Base-by-base conservation (phyloP, 1,139 yeast genomes). In the Yamadazyma blattariae region DNA sequence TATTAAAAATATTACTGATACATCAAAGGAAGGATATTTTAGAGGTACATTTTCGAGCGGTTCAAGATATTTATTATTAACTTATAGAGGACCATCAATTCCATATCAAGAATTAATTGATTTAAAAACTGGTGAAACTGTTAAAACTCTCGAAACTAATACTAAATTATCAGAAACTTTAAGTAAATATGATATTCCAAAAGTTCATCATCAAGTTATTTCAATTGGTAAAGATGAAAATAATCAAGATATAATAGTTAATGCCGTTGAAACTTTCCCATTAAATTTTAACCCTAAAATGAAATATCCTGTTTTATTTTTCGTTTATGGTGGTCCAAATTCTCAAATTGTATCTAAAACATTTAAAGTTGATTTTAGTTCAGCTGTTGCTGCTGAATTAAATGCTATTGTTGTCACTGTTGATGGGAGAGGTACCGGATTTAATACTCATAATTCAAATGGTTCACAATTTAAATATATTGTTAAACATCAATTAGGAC, bases 341-440 rank as follows among this genome's bases (percentile, higher is more conserved):
- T 80, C 89, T 3, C 94, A 84, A 51, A 62, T 72, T 35, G 89
- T 83, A 5, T 59, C 67, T 21, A 74, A 79, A 38, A 51, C 61
- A 6, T 82, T 77, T 51, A 54, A 71, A 1, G 61, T 79, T 17
- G 69, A 77, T 2, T 82, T 83, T 54, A 76, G 83, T 39, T 73
- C 81, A 11, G 78, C 81, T 10, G 74, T 81, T 23, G 81, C 90
- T 0, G 71, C 90, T 0, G 83, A 82, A 51, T 61, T 83, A 37
- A 68, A 79, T 50, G 83, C 88, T 1, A 70, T 84, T 27, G 90
- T 84, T 10, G 88, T 84, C 1, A 82, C 89, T 0, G 87, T 84
- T 3, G 94, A 84, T 57, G 92, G 92, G 1, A 73, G 94, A 54
- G 94, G 94, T 30, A 84, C 94, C 2, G 94, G 92, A 0, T 82